Evolutionary conservation across 2,329 filamentous ascomycete genomes (phyloP).

Genomic region (Neodidymelliopsis sp.): DNA sequence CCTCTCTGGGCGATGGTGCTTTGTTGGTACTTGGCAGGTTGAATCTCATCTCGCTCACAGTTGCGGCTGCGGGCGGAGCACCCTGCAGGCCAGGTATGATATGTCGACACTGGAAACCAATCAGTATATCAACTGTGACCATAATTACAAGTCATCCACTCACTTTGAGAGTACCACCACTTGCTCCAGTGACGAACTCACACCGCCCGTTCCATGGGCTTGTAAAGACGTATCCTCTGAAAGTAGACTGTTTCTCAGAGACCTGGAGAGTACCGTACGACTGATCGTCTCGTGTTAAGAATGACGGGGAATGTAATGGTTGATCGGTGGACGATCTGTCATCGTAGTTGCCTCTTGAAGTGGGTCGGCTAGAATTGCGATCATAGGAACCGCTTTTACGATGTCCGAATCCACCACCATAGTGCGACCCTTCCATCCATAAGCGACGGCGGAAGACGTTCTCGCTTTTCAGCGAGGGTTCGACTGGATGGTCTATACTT

Average conservation of each 20-base stretch:
- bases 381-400: conserved; percentile 45
- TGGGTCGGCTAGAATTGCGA: conserved; percentile 28
- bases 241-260: conserved; percentile 60
- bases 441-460: conserved; percentile 55
- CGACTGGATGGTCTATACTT: not conserved
- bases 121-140: conserved; percentile 13
- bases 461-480: conserved; percentile 10
- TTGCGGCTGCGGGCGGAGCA: conserved; percentile 48
- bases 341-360: conserved; percentile 32
- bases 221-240: conserved; percentile 73
- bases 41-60: conserved; percentile 86
- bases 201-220: conserved; percentile 90
- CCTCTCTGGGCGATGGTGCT: conserved; percentile 40
- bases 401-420: conserved; percentile 51
- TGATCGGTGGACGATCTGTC: conserved; percentile 25
- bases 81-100: conserved; percentile 61
- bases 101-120: conserved; percentile 66
- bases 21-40: conserved; percentile 72
- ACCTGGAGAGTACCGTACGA: conserved; percentile 43
- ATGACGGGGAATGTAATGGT: conserved; percentile 24
- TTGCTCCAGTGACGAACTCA: conserved; percentile 80
- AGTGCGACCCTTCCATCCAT: conserved; percentile 57
- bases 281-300: conserved; percentile 36
- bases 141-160: not conserved
- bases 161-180: conserved; percentile 73